A percentile compares a stretch with the other conserved stretches of the same genome.
Conservation (phyloP, 1,284 basidiomycete genomes). For the Ceratobasidium sp. region DNA sequence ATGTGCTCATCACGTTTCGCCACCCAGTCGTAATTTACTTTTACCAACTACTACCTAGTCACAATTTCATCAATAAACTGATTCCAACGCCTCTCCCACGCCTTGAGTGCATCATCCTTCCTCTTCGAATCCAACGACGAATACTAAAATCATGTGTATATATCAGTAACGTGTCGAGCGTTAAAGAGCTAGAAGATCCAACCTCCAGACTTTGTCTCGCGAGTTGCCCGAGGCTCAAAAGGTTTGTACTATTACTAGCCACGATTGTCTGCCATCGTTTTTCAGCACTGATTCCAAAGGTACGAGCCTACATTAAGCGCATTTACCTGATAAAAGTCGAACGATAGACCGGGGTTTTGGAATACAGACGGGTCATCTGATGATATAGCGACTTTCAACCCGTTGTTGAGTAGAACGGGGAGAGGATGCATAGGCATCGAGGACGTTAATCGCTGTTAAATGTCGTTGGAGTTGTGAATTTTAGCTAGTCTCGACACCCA, state of each 20-base stretch:
- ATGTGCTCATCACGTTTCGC: too few relatives aligned
- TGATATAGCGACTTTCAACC: conserved; percentile 53
- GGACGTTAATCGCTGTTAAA: conserved; percentile 49
- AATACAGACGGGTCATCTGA: conserved; percentile 56
- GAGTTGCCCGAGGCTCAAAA: conserved; percentile 69
- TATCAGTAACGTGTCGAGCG: not conserved
- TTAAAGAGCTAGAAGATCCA: conserved; percentile 48
- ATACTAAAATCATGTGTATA: conserved; percentile 59
- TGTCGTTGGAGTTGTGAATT: not conserved
- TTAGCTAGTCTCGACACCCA: not conserved
- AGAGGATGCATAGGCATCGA: conserved; percentile 52
- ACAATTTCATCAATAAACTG: conserved; percentile 64
- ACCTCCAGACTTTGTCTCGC: conserved; percentile 76
- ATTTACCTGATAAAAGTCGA: conserved; percentile 52
- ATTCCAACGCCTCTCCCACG: conserved; percentile 69
- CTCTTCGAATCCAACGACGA: conserved; percentile 65
- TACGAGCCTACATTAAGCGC: not conserved
- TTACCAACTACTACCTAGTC: not conserved
- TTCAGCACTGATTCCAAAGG: not conserved
- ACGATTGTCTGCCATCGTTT: conserved; percentile 42
- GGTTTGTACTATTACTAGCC: conserved; percentile 53
- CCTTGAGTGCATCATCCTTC: conserved; percentile 61
- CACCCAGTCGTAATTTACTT: too few relatives aligned
- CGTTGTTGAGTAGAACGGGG: conserved; percentile 52
- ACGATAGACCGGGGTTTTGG: conserved; percentile 53